phyloP scores from a whole-genome alignment of 2,329 filamentous ascomycete genomes.

The Didymosphaeria variabile region DNA sequence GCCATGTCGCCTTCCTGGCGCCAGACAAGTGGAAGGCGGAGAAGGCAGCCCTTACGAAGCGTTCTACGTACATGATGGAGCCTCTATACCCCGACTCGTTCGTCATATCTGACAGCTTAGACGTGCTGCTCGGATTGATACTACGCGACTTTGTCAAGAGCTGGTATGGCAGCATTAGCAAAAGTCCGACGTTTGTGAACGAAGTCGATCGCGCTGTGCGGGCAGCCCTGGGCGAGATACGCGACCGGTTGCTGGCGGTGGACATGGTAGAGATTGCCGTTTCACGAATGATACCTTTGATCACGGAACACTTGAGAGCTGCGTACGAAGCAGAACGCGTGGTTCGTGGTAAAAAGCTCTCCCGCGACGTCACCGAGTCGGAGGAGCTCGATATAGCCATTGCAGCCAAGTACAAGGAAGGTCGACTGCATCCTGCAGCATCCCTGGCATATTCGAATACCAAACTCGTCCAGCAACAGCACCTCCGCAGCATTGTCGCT shows the following conservation, averaged over 20 bases:
- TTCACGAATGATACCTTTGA: slow-evolving; percentile 82
- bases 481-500: slow-evolving; percentile 79
- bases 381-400: slow-evolving; percentile 96
- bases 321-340: slow-evolving; percentile 89
- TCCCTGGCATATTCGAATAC: slow-evolving; percentile 84
- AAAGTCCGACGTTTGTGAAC: slow-evolving; percentile 79
- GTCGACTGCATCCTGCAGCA: slow-evolving; percentile 86
- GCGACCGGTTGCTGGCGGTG: slow-evolving; percentile 75
- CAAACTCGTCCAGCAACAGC: slow-evolving; percentile 85
- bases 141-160: slow-evolving; percentile 84
- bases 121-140: slow-evolving; percentile 79
- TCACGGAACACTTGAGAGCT: slow-evolving; percentile 88
- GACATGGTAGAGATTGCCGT: slow-evolving; percentile 87
- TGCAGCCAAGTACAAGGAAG: slow-evolving; percentile 90
- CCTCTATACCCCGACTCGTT: slow-evolving; percentile 80
- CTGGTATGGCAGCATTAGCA: slow-evolving; percentile 90
- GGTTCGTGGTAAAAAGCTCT: slow-evolving; percentile 87
- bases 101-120: slow-evolving; percentile 80
- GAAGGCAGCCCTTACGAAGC: slow-evolving; percentile 69
- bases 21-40: slow-evolving; percentile 74
- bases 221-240: slow-evolving; percentile 73
- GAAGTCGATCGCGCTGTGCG: slow-evolving; percentile 86
- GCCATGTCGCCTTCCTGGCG: slow-evolving; percentile 66
- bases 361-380: slow-evolving; percentile 90
- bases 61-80: slow-evolving; percentile 70